A percentile compares a stretch with the other conserved stretches of the same genome.
Conservation (phyloP, 164 flowering plant species). For the Pachysandra terminalis region DNA sequence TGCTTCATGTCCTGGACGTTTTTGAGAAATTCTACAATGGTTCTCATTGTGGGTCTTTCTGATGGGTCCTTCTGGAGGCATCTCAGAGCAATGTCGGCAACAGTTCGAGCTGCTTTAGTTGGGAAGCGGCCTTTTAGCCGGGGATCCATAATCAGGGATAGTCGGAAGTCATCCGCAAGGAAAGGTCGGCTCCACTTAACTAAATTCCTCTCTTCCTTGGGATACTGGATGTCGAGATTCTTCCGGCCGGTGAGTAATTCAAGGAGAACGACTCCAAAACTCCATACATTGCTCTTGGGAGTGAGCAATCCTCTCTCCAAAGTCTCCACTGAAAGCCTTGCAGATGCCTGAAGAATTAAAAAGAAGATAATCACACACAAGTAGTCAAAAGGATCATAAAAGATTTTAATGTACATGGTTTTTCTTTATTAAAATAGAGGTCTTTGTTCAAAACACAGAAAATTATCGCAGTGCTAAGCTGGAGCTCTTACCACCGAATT, state of each 20-base stretch:
- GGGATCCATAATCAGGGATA: conserved; percentile 90
- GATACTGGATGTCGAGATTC: conserved; percentile 64
- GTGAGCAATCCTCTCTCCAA: conserved; percentile 80
- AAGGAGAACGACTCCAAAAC: conserved; percentile 87
- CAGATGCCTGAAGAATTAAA: conserved; percentile 43
- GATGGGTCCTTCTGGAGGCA: conserved; percentile 94
- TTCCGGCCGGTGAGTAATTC: conserved; percentile 87
- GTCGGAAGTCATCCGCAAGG: conserved; percentile 70
- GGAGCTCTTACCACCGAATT: conserved; percentile 59
- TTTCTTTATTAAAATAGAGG: too few species aligned
- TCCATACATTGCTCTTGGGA: conserved; percentile 95
- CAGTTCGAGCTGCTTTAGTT: conserved; percentile 64
- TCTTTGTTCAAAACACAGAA: too few species aligned
- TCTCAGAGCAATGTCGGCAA: conserved; percentile 74
- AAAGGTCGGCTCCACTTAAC: conserved; percentile 89
- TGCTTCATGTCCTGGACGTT: conserved; percentile 75
- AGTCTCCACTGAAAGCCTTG: conserved; percentile 82
- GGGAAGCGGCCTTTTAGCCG: conserved; percentile 85
- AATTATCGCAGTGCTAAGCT: not conserved
- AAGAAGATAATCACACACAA: not conserved
- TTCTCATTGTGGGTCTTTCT: conserved; percentile 91
- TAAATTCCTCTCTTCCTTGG: conserved; percentile 83
- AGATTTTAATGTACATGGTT: not conserved
- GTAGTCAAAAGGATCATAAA: not conserved
- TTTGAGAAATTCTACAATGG: conserved; percentile 66